Evolutionary conservation across 2,329 filamentous ascomycete genomes (phyloP).

Genomic region (Nannizziopsis arthrosporioides): DNA sequence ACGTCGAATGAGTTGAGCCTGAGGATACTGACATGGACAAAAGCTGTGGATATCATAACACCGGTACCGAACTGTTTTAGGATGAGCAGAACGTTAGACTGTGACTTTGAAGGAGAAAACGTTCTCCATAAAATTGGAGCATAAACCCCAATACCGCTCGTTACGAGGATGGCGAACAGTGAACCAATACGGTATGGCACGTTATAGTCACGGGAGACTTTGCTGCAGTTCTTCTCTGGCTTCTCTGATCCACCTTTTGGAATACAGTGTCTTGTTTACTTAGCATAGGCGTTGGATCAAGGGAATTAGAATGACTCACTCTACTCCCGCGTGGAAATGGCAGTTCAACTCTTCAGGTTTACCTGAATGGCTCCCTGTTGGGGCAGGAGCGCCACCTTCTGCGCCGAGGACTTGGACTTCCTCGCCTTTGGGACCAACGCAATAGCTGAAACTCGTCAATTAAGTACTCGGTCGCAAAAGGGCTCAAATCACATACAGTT

Average conservation of each 20-base stretch:
- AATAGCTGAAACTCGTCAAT: slow-evolving; percentile 40
- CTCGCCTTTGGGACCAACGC: slow-evolving; percentile 46
- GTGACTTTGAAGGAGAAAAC: slow-evolving; percentile 42
- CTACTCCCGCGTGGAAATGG: slow-evolving; percentile 64
- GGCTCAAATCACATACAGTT: slow-evolving; percentile 37
- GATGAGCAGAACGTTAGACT: slow-evolving; percentile 45
- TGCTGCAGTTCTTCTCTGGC: slow-evolving; percentile 35
- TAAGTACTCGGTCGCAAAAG: not conserved
- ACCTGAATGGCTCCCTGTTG: slow-evolving; percentile 15
- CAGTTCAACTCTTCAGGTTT: slow-evolving; percentile 36
- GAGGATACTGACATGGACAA: slow-evolving; percentile 46
- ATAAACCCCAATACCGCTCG: slow-evolving; percentile 58
- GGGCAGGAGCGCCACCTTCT: slow-evolving; percentile 7
- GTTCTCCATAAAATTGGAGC: slow-evolving; percentile 52
- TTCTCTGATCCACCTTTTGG: slow-evolving; percentile 36
- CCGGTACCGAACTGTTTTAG: slow-evolving; percentile 56
- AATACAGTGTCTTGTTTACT: slow-evolving; percentile 41
- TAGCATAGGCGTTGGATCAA: not conserved
- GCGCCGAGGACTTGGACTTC: slow-evolving; percentile 46
- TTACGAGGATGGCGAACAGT: slow-evolving; percentile 58
- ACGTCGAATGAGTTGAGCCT: not conserved
- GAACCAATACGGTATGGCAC: slow-evolving; percentile 57
- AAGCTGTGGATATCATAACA: slow-evolving; percentile 59
- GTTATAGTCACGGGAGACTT: slow-evolving; percentile 49
- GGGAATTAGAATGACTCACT: slow-evolving; percentile 41